These are phyloP conservation scores for Calonectria pteridis DNA, from an alignment of 2,329 filamentous ascomycete genomes.

Conservation along the genomic window DNA sequence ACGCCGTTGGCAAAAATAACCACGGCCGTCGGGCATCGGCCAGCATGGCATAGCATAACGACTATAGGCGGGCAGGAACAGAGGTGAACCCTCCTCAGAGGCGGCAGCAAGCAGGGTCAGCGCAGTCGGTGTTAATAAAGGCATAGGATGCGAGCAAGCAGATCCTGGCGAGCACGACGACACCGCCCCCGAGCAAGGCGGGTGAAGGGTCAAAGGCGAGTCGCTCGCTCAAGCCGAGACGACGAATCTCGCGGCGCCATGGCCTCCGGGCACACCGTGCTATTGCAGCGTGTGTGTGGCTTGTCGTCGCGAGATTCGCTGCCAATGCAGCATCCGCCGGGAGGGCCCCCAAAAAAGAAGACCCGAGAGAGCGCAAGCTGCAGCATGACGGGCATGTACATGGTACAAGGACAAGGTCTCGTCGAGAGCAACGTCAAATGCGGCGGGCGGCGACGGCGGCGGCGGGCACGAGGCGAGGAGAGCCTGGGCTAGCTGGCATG, in stretches of 20 bases:
- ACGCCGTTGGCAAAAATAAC: background rate
- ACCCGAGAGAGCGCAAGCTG: constrained; percentile 1
- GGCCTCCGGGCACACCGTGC: constrained; percentile 10
- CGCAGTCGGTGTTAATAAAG: constrained; percentile 10
- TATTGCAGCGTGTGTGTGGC: background rate
- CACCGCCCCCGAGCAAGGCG: background rate
- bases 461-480: constrained; percentile 9
- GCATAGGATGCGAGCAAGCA: constrained; percentile 14
- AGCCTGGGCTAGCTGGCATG: background rate
- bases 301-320: background rate
- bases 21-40: background rate
- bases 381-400: constrained; percentile 17
- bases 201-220: background rate
- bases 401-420: background rate
- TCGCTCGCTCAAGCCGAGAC: constrained; percentile 7
- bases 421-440: background rate
- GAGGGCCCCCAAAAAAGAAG: constrained; percentile 7
- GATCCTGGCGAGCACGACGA: background rate
- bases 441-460: background rate
- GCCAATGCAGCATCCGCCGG: background rate
- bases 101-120: constrained; percentile 10
- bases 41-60: constrained; percentile 7
- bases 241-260: background rate
- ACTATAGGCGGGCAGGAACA: constrained; percentile 10
- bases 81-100: background rate